Percentiles rank a stretch among this genome's conserved stretches.
phyloP scores from a whole-genome alignment of 805 yeast species.

The Lachancea kluyveri region DNA sequence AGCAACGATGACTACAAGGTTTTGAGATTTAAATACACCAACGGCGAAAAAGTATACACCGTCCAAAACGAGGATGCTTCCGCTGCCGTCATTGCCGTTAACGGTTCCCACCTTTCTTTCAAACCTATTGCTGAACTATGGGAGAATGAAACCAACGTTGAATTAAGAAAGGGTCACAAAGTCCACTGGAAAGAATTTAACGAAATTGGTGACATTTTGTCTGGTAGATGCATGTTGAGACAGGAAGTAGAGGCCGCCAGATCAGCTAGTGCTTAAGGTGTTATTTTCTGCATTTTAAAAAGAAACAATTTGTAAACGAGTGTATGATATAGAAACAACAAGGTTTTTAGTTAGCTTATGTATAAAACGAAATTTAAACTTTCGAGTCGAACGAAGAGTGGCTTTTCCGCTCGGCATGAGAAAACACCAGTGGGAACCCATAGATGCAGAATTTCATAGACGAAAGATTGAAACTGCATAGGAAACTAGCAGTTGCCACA shows the following conservation, averaged over 20 bases:
- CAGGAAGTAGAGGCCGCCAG: conserved; percentile 29
- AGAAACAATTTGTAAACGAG: too few relatives aligned
- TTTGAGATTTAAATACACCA: conserved; percentile 45
- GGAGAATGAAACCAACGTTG: conserved; percentile 53
- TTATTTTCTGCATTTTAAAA: too few relatives aligned
- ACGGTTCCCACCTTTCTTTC: conserved; percentile 58
- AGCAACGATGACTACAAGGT: conserved; percentile 37
- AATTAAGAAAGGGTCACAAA: conserved; percentile 57
- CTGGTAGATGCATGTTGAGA: conserved; percentile 59
- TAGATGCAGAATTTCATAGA: too few relatives aligned
- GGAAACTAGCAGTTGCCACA: too few relatives aligned
- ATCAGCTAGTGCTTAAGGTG: too few relatives aligned
- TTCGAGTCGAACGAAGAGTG: too few relatives aligned
- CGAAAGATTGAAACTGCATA: too few relatives aligned
- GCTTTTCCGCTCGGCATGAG: too few relatives aligned
- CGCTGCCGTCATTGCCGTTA: conserved; percentile 64
- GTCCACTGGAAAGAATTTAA: conserved; percentile 65
- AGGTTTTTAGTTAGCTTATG: too few relatives aligned
- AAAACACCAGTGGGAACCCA: too few relatives aligned
- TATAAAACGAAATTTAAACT: too few relatives aligned
- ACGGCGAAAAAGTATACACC: conserved; percentile 43
- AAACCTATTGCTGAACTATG: conserved; percentile 51
- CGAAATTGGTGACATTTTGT: conserved; percentile 58
- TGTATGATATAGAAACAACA: too few relatives aligned
- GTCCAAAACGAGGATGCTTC: conserved; percentile 36